Evolutionary conservation across 768 basidiomycete species (phyloP), one percentile per base, ranked within the genome.

Genomic region (Rossbeevera mucosa): DNA sequence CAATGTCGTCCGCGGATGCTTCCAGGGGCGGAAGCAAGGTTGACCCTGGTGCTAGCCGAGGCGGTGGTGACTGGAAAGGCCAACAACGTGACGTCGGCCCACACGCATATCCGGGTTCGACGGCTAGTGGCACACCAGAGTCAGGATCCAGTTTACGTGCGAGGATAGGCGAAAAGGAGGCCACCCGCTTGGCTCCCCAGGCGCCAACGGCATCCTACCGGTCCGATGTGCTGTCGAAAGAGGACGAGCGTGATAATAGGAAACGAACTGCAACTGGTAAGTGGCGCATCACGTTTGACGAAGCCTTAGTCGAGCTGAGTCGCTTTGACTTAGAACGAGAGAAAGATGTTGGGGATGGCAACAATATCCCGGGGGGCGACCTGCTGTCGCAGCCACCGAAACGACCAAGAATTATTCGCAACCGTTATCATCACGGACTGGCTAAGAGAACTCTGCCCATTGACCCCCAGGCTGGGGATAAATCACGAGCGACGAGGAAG

Each of bases 241-340:
- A 87, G 9, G 85, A 88, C 16, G 85, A 86, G 25, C 79, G 82
- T 44, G 85, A 87, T 54, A 72, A 71, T 38, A 74, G 86, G 62
- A 91, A 91, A 71, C 79, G 88, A 50, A 80, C 82, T 21, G 68
- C 75, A 29, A 80, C 85, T 64, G 89, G 88, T 88, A 70, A 58
- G 80, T 59, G 26, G 36, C 16, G 16, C 16, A 14, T 22, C 3
- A 0, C 18, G 9, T 20, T 12, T 20, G n/a, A 16, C 16, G 4
- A n/a, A 14, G 21, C 50, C 41, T 46, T 29, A 31, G 44, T 40
- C 44, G 53, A 48, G 18, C 31, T 59, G 8, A 54, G 13, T 48
- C 43, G 41, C 25, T 43, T 45, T 47, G 18, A 45, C 53, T 25
- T 55, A 86, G 86, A 86, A 63, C 86, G 86, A 25, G 85, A 87